phyloP scores from a whole-genome alignment of 331 rosid genomes.

The Stylosanthes scabra region DNA sequence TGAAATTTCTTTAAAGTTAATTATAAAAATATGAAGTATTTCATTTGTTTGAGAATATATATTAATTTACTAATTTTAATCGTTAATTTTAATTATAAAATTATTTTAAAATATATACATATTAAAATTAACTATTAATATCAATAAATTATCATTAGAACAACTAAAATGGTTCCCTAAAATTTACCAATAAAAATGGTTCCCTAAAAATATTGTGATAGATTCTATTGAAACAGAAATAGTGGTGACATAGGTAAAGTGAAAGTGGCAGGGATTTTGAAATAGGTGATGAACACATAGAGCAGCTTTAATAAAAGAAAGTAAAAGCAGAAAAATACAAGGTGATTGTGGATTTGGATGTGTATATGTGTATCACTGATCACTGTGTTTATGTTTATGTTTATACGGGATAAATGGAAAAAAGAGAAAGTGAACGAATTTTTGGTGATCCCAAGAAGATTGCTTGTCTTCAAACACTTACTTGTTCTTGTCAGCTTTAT shows the following conservation, averaged over 20 bases:
- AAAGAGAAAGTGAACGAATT: conserved; percentile 48
- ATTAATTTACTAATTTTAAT: too few species aligned
- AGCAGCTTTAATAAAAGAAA: conserved; percentile 78
- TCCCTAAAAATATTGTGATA: neutral
- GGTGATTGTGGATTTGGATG: conserved; percentile 38
- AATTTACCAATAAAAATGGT: too few species aligned
- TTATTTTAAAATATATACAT: too few species aligned
- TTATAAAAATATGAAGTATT: too few species aligned
- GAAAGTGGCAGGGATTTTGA: conserved; percentile 41
- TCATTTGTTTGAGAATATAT: too few species aligned
- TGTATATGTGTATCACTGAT: conserved; percentile 4
- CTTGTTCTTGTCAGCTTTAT: too few species aligned
- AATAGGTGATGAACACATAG: conserved; percentile 37
- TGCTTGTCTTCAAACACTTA: conserved; percentile 6
- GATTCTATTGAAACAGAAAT: conserved; percentile 28
- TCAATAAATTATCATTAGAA: too few species aligned
- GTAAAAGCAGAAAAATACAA: conserved; percentile 46
- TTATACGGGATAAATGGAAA: conserved; percentile 29
- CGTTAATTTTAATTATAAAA: too few species aligned
- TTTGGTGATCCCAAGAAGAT: conserved; percentile 85
- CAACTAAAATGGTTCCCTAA: too few species aligned
- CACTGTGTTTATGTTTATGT: conserved; percentile 1
- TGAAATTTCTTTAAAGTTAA: too few species aligned
- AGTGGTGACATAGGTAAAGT: conserved; percentile 42
- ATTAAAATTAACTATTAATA: too few species aligned